Conservation (phyloP, 2,329 filamentous ascomycete genomes). For the Chalaropsis thielavioides region DNA sequence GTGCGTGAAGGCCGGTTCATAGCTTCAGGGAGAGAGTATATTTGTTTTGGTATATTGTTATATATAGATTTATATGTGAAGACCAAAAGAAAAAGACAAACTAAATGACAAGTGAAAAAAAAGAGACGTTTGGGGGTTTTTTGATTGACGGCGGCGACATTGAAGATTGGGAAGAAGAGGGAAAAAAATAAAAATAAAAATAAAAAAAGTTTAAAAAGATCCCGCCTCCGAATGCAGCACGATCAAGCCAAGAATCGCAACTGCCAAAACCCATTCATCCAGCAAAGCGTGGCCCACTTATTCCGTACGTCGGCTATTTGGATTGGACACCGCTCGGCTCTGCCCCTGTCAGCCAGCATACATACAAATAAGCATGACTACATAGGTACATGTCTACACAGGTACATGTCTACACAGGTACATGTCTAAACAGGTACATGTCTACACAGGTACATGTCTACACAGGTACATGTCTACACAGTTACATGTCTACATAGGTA, state of each 20-base stretch:
- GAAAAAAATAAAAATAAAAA: neutral
- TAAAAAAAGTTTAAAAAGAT: neutral
- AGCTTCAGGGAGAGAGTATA: neutral
- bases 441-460: neutral
- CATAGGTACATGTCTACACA: neutral
- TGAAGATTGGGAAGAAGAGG: neutral
- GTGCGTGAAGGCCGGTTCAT: constrained; percentile 44
- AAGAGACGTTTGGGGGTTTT: neutral
- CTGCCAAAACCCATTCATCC: neutral
- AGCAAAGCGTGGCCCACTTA: neutral
- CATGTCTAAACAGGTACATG: too few species aligned
- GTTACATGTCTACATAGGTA: neutral
- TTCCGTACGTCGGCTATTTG: neutral
- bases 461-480: neutral
- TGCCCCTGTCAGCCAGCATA: neutral
- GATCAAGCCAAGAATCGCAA: neutral
- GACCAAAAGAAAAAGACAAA: neutral
- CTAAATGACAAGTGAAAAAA: neutral
- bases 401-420: neutral
- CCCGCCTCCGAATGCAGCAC: neutral
- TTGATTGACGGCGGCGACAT: neutral
- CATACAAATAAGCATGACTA: neutral
- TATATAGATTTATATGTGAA: neutral
- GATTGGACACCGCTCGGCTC: neutral
- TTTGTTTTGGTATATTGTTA: neutral